Base-by-base conservation (phyloP, 2,329 filamentous ascomycete species). In the Clonostachys solani region DNA sequence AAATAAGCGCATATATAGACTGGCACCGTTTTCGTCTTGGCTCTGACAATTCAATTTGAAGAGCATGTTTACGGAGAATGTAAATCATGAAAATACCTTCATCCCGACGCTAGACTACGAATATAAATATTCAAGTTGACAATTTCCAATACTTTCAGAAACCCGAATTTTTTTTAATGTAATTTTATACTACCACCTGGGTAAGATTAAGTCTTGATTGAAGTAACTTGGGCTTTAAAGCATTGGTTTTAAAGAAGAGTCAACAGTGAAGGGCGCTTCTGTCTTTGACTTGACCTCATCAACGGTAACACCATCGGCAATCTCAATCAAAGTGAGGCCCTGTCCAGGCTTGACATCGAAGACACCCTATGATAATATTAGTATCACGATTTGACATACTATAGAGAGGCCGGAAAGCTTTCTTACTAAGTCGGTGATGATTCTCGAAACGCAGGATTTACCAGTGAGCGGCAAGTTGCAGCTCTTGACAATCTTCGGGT, bases 361-460 rank as follows among this genome's bases (percentile, higher is more conserved):
- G 6, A 91, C 87, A 51, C 84, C 85, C 77, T 83, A 49, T 2
- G 29, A 12, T 55, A 55, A 43, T 16, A 33, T 17, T 23, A 5
- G 15, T 35, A 33, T 16, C 40, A 42, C 15, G 29, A 10, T 16
- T 16, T 38, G 40, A 38, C 6, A 15, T 29, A 10, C 12, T 15
- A n/a, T 17, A 29, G 5, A 23, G 17, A 45, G n/a, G 40, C 6
- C 37, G 4, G 29, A 29, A 18, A 34, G 33, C 9, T 6, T 33
- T 74, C 81, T 68, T 62, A 84, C 84, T 60, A 92, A 63, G 54
- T 94, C 84, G 0, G 84, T 88, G 48, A 87, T 86, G 49, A 88
- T 86, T 4, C 82, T 86, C 70, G 81, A 86, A 9, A 87, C 84
- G n/a, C 82, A 80, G 34, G 73, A 70, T 35, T 79, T 81, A 1